Evolutionary conservation across 2,329 filamentous ascomycete species (phyloP), one percentile per base, ranked within the genome.

Genomic region (Magnaporthales sp.): DNA sequence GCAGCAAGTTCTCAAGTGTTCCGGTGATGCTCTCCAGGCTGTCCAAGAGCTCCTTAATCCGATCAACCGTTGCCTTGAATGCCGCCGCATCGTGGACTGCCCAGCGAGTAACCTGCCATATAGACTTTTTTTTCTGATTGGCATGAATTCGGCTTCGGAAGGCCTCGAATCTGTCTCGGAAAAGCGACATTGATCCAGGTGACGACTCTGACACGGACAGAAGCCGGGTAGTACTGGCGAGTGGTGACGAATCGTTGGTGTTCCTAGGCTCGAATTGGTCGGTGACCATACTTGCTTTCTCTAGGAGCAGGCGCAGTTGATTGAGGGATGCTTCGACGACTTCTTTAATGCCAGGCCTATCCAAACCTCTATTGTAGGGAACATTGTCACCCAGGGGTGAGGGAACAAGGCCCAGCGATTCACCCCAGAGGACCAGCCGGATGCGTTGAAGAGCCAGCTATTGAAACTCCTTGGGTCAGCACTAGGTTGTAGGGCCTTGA

Each of bases 71-170:
- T 3, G 11, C 27, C 32, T 70, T 67, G 61, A 74, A 73, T 15
- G 70, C 70, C 6, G 62, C 38, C 0, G 63, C 67, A 62, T 73
- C 70, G 27, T 71, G 67, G 13, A 74, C 64, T 0, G 70, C 68
- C 70, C 70, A 73, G 30, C 67, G 61, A 1, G 70, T 73, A 2
- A 71, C 70, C 2, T 68, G 69, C 68, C 68, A 71, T 4, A 66
- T 58, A 3, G 70, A 70, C 10, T 66, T 70, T 2, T 70, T 62
- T 31, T 70, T 71, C 46, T 73, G 69, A n/a, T 70, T 67, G 26
- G 61, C 68, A 9, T 66, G 62, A 9, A 72, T 64, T 1, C 68
- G 63, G 24, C 13, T 54, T 32, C 69, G 70, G 64, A 74, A 72
- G 24, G 29, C 56, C 3, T 72, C 68, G 32, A 72, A 74, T 1